Percentiles rank a stretch among this genome's conserved stretches.
Conservation (phyloP, 1,284 basidiomycete genomes). For the Fomitopsis betulina region DNA sequence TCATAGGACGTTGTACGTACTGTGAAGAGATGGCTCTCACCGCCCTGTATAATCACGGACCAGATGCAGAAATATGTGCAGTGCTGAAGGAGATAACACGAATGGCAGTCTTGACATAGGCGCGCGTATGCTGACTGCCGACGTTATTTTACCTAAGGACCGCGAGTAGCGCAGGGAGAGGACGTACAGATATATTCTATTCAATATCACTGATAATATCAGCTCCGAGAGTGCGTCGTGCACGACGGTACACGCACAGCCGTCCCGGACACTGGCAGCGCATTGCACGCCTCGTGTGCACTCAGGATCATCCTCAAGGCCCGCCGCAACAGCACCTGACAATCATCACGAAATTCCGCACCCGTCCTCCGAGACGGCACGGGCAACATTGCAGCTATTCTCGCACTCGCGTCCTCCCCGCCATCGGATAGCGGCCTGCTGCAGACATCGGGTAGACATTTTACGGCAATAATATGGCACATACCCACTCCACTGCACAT, state of each 20-base stretch:
- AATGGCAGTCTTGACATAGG: neutral
- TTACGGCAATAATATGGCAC: neutral
- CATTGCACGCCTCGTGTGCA: neutral
- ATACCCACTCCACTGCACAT: neutral
- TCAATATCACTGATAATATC: neutral
- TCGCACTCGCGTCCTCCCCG: neutral
- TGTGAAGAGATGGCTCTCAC: neutral
- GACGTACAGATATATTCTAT: neutral
- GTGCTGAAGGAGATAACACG: neutral
- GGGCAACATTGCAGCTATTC: neutral
- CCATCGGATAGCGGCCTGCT: neutral
- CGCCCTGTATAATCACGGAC: neutral
- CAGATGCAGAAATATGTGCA: neutral
- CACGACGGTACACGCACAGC: neutral
- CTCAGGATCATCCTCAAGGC: slow-evolving; percentile 1
- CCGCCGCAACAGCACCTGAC: neutral
- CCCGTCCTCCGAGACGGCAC: neutral
- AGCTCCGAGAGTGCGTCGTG: neutral
- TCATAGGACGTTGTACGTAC: neutral
- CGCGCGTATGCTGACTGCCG: neutral
- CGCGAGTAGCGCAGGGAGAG: neutral
- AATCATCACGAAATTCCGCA: neutral
- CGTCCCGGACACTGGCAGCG: neutral
- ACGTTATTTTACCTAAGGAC: neutral
- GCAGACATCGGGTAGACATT: neutral